These are phyloP conservation scores for Penicillium diatomitis DNA, from an alignment of 495 filamentous ascomycete species.

Conservation along the genomic window DNA sequence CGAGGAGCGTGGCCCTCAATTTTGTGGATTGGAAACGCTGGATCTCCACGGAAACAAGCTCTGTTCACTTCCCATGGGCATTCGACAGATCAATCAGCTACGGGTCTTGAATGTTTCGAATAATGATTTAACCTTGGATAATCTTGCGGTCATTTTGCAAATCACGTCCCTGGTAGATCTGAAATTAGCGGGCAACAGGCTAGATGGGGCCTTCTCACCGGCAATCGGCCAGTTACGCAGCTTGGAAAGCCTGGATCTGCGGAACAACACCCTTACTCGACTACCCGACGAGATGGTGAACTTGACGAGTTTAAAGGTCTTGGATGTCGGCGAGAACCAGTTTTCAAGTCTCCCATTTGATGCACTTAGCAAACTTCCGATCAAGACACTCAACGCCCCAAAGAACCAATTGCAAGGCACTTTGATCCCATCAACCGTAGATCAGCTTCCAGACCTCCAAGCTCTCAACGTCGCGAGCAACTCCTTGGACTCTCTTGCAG, in stretches of 20 bases:
- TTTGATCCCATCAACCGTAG: constrained; percentile 54
- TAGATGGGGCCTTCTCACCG: constrained; percentile 55
- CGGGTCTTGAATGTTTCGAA: constrained; percentile 78
- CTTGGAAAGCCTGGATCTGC: constrained; percentile 73
- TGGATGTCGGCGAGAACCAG: constrained; percentile 72
- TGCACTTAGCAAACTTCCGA: constrained; percentile 51
- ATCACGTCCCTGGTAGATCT: constrained; percentile 66
- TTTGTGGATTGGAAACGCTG: constrained; percentile 71
- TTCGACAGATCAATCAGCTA: constrained; percentile 62
- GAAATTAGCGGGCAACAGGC: constrained; percentile 67
- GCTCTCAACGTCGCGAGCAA: constrained; percentile 71
- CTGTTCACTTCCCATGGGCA: constrained; percentile 58
- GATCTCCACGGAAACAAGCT: constrained; percentile 84
- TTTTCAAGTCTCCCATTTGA: constrained; percentile 62
- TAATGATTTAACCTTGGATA: constrained; percentile 64
- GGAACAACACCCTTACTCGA: constrained; percentile 66
- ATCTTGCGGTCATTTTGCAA: constrained; percentile 62
- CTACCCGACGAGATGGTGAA: constrained; percentile 60
- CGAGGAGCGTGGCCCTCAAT: constrained; percentile 59
- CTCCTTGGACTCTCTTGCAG: constrained; percentile 49
- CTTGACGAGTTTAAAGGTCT: constrained; percentile 55
- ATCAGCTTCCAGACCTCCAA: constrained; percentile 53
- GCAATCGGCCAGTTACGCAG: constrained; percentile 49
- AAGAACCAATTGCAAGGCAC: constrained; percentile 70
- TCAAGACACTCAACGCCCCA: constrained; percentile 66